Evolutionary conservation across 1,284 basidiomycete genomes (phyloP).

Genomic region (Takashimella koratensis): DNA sequence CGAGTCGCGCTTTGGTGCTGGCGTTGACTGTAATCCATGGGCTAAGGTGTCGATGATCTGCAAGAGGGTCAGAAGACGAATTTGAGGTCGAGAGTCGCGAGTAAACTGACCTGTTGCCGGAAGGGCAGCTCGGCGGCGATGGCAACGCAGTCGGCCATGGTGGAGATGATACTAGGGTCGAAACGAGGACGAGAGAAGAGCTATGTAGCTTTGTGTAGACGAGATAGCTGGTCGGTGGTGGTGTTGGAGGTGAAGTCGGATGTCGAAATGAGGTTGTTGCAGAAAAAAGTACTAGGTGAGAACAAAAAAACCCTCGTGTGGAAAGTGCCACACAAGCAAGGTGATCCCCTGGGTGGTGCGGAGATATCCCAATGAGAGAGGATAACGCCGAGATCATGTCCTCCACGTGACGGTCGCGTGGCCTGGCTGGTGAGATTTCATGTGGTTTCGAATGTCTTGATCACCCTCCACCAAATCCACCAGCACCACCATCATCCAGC

Average conservation of each 20-base stretch:
- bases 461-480: background rate
- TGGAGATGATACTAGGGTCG: slow-evolving; percentile 18
- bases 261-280: slow-evolving; percentile 1
- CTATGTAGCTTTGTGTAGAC: slow-evolving; percentile 4
- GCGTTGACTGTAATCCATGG: slow-evolving; percentile 64
- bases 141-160: slow-evolving; percentile 67
- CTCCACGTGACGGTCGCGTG: background rate
- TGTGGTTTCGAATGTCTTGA: background rate
- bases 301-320: background rate
- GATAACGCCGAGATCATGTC: background rate
- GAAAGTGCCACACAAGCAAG: background rate
- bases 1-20: slow-evolving; percentile 59
- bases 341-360: background rate
- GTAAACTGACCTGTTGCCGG: slow-evolving; percentile 66
- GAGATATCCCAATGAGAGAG: background rate
- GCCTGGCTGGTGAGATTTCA: background rate
- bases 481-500: slow-evolving; percentile 1
- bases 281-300: background rate
- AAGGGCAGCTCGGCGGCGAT: slow-evolving; percentile 85
- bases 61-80: background rate
- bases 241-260: background rate
- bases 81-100: background rate
- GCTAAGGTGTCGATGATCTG: slow-evolving; percentile 41
- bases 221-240: background rate
- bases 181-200: slow-evolving; percentile 4